A percentile compares a stretch with the other conserved stretches of the same genome.
These are phyloP conservation scores for Cladophialophora chaetospira DNA, from an alignment of 2,329 filamentous ascomycete genomes.

Conservation along the genomic window DNA sequence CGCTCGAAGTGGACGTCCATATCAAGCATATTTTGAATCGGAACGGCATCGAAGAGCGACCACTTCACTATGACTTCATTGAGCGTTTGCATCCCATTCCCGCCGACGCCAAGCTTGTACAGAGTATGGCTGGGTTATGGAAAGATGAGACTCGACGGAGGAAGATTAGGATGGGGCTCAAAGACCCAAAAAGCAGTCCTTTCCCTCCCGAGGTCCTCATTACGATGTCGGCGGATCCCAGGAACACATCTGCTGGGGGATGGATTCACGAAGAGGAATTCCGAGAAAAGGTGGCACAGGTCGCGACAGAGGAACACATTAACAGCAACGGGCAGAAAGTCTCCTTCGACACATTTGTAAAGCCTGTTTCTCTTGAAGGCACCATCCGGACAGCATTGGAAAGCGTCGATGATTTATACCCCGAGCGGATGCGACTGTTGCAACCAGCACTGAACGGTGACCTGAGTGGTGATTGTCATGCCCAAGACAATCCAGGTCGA, in stretches of 20 bases:
- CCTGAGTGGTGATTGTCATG: background rate
- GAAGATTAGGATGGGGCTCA: constrained; percentile 68
- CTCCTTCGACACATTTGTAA: constrained; percentile 68
- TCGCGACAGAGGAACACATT: constrained; percentile 66
- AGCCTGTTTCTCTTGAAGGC: constrained; percentile 54
- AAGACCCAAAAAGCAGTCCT: constrained; percentile 67
- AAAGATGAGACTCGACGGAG: constrained; percentile 81
- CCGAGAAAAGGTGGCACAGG: constrained; percentile 61
- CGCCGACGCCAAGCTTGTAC: constrained; percentile 76
- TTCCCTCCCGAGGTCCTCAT: constrained; percentile 80
- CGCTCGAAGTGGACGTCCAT: constrained; percentile 85
- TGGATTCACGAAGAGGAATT: constrained; percentile 95
- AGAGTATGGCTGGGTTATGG: constrained; percentile 94
- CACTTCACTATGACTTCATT: constrained; percentile 81
- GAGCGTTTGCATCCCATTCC: constrained; percentile 68
- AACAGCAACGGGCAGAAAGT: constrained; percentile 48
- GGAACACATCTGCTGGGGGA: constrained; percentile 69
- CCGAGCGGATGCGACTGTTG: constrained; percentile 56
- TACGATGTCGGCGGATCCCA: constrained; percentile 82
- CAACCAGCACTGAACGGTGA: background rate
- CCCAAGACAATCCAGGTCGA: constrained; percentile 7
- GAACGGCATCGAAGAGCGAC: constrained; percentile 70
- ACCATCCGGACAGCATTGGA: constrained; percentile 75
- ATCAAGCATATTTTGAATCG: constrained; percentile 88
- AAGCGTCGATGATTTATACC: constrained; percentile 85